These are phyloP conservation scores for Huntiella moniliformis DNA, from an alignment of 2,329 filamentous ascomycete species.

Conservation along the genomic window DNA sequence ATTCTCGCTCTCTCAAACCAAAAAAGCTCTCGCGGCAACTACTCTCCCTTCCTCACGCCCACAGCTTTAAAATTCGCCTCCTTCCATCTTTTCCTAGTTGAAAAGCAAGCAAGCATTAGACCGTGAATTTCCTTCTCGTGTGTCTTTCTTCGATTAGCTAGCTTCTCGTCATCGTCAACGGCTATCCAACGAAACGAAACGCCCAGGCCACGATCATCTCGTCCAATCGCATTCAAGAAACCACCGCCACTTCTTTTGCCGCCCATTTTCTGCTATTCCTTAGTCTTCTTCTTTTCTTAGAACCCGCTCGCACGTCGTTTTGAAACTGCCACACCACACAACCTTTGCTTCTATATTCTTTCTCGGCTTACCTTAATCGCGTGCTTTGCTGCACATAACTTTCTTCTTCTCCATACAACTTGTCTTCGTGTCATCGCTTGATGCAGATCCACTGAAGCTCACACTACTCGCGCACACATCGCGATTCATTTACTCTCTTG, in stretches of 20 bases:
- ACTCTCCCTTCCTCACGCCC: too few species aligned
- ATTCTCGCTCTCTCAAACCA: conserved; percentile 7
- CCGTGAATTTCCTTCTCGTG: conserved; percentile 15
- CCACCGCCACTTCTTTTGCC: background rate
- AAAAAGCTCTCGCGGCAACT: too few species aligned
- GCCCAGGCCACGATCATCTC: background rate
- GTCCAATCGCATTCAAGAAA: background rate
- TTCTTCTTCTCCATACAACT: background rate
- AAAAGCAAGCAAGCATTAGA: conserved; percentile 12
- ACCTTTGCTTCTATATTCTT: too few species aligned
- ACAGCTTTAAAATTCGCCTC: too few species aligned
- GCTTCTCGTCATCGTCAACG: too few species aligned
- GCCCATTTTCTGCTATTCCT: background rate
- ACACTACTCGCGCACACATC: background rate
- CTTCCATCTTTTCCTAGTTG: conserved; percentile 16
- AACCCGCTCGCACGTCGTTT: background rate
- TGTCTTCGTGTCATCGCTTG: background rate
- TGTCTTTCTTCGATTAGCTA: conserved; percentile 1
- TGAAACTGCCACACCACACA: too few species aligned
- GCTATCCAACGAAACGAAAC: too few species aligned
- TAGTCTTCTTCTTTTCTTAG: background rate
- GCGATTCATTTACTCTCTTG: background rate
- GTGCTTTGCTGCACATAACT: background rate
- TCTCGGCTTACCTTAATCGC: too few species aligned
- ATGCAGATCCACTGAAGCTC: background rate